Percentiles rank a stretch among this genome's conserved stretches.
These are phyloP conservation scores for Cladosporium austrohemisphaericum DNA, from an alignment of 2,329 filamentous ascomycete species.

Conservation along the genomic window DNA sequence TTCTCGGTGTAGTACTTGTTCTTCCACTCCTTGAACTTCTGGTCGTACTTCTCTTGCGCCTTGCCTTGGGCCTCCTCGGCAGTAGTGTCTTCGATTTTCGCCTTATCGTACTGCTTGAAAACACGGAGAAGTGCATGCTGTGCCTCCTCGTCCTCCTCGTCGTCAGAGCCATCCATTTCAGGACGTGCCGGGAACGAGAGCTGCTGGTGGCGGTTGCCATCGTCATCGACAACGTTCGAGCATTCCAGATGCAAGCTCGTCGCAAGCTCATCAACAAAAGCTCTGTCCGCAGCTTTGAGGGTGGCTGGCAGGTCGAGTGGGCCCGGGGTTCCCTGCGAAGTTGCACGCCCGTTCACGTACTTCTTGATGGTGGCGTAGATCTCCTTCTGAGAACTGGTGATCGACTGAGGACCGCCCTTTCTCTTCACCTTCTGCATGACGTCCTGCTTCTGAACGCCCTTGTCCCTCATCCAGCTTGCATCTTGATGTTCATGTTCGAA, in stretches of 20 bases:
- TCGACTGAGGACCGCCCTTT: conserved; percentile 61
- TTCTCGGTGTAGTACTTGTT: conserved; percentile 88
- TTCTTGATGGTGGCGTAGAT: conserved; percentile 78
- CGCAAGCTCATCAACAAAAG: conserved; percentile 87
- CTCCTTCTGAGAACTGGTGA: conserved; percentile 76
- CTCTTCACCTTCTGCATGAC: conserved; percentile 60
- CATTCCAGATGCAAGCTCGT: conserved; percentile 63
- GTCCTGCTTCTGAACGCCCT: conserved; percentile 68
- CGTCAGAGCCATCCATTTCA: conserved; percentile 52
- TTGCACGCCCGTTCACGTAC: conserved; percentile 68
- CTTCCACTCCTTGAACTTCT: conserved; percentile 91
- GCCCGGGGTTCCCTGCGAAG: conserved; percentile 43
- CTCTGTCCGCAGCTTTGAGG: conserved; percentile 79
- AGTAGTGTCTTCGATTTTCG: conserved; percentile 75
- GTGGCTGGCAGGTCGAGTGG: conserved; percentile 70
- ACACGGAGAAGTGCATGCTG: conserved; percentile 79
- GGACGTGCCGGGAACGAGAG: conserved; percentile 56
- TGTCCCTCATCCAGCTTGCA: conserved; percentile 86
- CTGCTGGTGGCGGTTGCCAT: conserved; percentile 64
- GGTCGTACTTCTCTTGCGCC: conserved; percentile 80
- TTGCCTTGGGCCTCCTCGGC: conserved; percentile 73
- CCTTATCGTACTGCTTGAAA: conserved; percentile 86
- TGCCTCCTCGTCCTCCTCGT: conserved; percentile 77
- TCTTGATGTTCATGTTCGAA: conserved; percentile 89
- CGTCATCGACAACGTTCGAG: conserved; percentile 60